Conservation (phyloP, 345 rosid genomes). For the Eucalyptus dawsonii region DNA sequence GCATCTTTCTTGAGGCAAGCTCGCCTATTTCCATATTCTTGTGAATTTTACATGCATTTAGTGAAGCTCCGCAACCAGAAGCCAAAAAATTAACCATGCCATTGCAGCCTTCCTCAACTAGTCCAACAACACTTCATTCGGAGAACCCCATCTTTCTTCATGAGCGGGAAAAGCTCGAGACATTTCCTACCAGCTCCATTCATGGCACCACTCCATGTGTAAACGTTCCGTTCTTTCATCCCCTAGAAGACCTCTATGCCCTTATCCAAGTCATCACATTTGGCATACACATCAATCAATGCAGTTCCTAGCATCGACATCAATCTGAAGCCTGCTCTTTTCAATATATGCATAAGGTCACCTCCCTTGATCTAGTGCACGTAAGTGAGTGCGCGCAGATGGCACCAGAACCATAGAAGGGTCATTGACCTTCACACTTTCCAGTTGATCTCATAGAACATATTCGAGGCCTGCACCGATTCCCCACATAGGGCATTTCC, state of each 20-base stretch:
- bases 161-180: slow-evolving; percentile 37
- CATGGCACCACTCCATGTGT: slow-evolving; percentile 50
- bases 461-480: slow-evolving; percentile 20
- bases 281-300: slow-evolving; percentile 48
- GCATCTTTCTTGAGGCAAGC: slow-evolving; percentile 33
- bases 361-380: slow-evolving; percentile 30
- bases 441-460: slow-evolving; percentile 54
- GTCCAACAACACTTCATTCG: slow-evolving; percentile 39
- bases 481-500: slow-evolving; percentile 41
- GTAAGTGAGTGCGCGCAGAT: slow-evolving; percentile 26
- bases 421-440: slow-evolving; percentile 38
- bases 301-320: slow-evolving; percentile 43
- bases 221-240: slow-evolving; percentile 46
- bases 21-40: slow-evolving; percentile 38
- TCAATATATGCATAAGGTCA: slow-evolving; percentile 52
- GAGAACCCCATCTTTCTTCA: slow-evolving; percentile 24
- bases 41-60: slow-evolving; percentile 45
- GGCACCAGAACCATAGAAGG: slow-evolving; percentile 47
- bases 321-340: slow-evolving; percentile 24
- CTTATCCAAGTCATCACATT: slow-evolving; percentile 40
- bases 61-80: slow-evolving; percentile 64
- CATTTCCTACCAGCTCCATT: slow-evolving; percentile 33
- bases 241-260: slow-evolving; percentile 45
- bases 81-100: slow-evolving; percentile 62
- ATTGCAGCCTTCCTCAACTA: slow-evolving; percentile 46